Evolutionary conservation across 768 basidiomycete species (phyloP).

Genomic region (Boletus vermiculosoides): DNA sequence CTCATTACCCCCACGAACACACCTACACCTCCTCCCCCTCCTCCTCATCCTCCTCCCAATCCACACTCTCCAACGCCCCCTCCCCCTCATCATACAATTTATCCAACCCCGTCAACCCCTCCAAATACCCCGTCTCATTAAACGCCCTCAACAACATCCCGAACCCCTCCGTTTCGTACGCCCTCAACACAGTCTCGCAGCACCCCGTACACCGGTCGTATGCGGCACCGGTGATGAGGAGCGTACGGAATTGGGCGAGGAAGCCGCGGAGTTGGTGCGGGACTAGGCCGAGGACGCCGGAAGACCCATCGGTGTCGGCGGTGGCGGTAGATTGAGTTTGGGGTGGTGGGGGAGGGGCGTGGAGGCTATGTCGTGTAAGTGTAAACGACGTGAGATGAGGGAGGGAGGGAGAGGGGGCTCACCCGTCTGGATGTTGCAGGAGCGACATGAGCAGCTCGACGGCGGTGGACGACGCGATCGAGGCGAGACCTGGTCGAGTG

Average conservation of each 20-base stretch:
- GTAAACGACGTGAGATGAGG: background rate
- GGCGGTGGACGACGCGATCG: slow-evolving; percentile 87
- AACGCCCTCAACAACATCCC: slow-evolving; percentile 77
- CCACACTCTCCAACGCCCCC: slow-evolving; percentile 63
- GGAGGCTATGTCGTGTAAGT: slow-evolving; percentile 35
- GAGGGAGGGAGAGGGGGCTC: slow-evolving; percentile 13
- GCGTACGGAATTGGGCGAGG: slow-evolving; percentile 80
- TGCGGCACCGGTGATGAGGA: slow-evolving; percentile 83
- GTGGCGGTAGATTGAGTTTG: slow-evolving; percentile 22
- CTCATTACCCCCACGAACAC: too few species aligned
- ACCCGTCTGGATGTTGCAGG: slow-evolving; percentile 90
- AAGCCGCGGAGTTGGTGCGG: slow-evolving; percentile 95
- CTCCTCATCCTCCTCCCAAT: slow-evolving; percentile 60
- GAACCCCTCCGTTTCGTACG: slow-evolving; percentile 81
- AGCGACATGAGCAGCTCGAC: slow-evolving; percentile 90
- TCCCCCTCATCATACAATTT: slow-evolving; percentile 75
- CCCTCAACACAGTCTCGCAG: slow-evolving; percentile 74
- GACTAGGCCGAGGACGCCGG: slow-evolving; percentile 75
- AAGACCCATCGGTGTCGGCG: slow-evolving; percentile 7
- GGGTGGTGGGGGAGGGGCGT: slow-evolving; percentile 71
- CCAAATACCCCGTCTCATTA: slow-evolving; percentile 76
- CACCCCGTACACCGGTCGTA: slow-evolving; percentile 91
- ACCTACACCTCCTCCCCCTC: too few species aligned
- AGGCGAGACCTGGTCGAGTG: slow-evolving; percentile 89
- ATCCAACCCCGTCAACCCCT: slow-evolving; percentile 75